Conservation (phyloP, 2,329 filamentous ascomycete genomes). For the Xylaria sp. region DNA sequence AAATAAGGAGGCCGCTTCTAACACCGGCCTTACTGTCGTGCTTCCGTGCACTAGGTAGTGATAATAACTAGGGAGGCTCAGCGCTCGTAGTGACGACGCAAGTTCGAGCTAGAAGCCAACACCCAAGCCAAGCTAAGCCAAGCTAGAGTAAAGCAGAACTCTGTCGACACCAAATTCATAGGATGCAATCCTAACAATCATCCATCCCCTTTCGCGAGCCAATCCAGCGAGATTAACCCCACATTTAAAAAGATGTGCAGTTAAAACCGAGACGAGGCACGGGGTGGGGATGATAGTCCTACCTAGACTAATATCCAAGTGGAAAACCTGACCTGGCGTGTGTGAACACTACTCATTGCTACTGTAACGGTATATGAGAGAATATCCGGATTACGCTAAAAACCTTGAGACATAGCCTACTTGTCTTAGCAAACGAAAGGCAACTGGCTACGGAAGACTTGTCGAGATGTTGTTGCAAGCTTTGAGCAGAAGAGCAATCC, state of each 20-base stretch:
- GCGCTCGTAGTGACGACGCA: conserved; percentile 26
- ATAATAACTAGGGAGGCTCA: conserved; percentile 12
- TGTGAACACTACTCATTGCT: neutral
- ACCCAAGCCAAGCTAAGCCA: conserved; percentile 4
- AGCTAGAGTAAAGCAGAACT: conserved; percentile 14
- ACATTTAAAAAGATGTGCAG: conserved; percentile 21
- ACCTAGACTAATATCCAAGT: neutral
- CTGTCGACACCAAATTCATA: conserved; percentile 8
- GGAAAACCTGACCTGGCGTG: neutral
- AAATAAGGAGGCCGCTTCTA: conserved; percentile 27
- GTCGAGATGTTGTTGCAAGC: neutral
- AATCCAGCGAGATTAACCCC: conserved; percentile 28
- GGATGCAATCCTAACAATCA: conserved; percentile 25
- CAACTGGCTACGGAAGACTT: neutral
- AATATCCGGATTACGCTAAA: conserved; percentile 14
- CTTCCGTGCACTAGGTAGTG: conserved; percentile 5
- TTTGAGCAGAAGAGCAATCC: neutral
- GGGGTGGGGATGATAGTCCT: conserved; percentile 16
- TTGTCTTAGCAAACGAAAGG: conserved; percentile 8
- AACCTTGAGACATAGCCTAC: conserved; percentile 15
- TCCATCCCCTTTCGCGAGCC: conserved; percentile 10
- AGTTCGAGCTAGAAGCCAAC: conserved; percentile 11
- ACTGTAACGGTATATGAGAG: neutral
- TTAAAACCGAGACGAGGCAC: conserved; percentile 11
- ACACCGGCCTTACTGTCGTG: conserved; percentile 21